Conservation (phyloP, 495 filamentous ascomycete species). For the Trichoderma gamsii region DNA sequence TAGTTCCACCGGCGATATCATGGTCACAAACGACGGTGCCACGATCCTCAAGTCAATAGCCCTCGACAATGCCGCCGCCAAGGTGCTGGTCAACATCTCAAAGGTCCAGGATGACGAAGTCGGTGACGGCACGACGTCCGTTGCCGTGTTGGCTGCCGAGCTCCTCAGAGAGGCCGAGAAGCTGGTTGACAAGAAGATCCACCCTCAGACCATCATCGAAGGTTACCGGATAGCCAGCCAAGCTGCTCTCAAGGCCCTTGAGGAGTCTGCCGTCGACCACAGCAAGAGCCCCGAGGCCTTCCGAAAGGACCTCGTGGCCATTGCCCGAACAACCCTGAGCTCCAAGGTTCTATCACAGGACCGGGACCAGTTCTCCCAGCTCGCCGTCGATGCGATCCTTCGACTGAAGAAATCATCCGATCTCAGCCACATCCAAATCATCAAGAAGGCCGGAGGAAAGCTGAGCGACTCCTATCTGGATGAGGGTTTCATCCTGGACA, state of each 20-base stretch:
- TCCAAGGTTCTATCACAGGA: constrained; percentile 96
- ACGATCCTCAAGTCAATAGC: constrained; percentile 98
- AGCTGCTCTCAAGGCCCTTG: constrained; percentile 77
- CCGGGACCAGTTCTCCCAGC: constrained; percentile 79
- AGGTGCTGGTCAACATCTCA: constrained; percentile 96
- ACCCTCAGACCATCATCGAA: constrained; percentile 98
- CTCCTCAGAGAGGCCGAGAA: constrained; percentile 94
- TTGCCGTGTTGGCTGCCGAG: constrained; percentile 89
- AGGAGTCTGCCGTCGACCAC: constrained; percentile 79
- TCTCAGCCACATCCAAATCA: constrained; percentile 95
- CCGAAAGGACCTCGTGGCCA: constrained; percentile 80
- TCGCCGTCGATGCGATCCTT: constrained; percentile 90
- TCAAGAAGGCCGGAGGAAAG: constrained; percentile 98
- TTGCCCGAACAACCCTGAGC: constrained; percentile 93
- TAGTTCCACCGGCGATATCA: constrained; percentile 91
- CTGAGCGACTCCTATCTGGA: constrained; percentile 95
- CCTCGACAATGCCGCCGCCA: constrained; percentile 96
- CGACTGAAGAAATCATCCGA: constrained; percentile 88
- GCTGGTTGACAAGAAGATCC: constrained; percentile 93
- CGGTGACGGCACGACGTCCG: constrained; percentile 52
- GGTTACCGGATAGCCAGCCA: constrained; percentile 94
- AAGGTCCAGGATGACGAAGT: constrained; percentile 99
- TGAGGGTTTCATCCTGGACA: constrained; percentile 97
- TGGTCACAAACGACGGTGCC: constrained; percentile 97
- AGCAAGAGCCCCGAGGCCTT: constrained; percentile 76